Conservation (phyloP, 768 basidiomycete genomes). For the Amanita muscaria region DNA sequence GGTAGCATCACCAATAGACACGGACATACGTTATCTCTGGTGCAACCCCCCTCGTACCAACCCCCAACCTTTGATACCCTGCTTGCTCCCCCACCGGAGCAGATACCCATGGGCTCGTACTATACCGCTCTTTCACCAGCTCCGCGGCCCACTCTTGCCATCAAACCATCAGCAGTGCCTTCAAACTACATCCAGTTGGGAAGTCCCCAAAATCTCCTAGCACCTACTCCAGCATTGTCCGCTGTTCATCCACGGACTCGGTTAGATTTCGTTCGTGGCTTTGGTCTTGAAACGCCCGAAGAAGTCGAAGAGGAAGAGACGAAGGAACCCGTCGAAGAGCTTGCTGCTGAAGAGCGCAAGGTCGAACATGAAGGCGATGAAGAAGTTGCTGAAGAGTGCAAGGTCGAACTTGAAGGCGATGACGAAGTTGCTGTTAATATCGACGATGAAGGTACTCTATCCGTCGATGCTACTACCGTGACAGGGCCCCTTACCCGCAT, state of each 20-base stretch:
- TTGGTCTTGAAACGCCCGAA: conserved; percentile 72
- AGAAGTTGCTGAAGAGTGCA: conserved; percentile 14
- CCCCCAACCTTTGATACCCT: conserved; percentile 11
- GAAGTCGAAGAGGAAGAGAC: conserved; percentile 60
- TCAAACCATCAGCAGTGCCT: conserved; percentile 11
- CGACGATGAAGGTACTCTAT: conserved; percentile 18
- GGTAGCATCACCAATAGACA: conserved; percentile 46
- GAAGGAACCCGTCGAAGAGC: conserved; percentile 19
- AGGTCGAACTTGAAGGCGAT: conserved; percentile 15
- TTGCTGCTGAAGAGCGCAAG: conserved; percentile 15
- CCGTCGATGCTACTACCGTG: conserved; percentile 21
- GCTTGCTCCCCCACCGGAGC: conserved; percentile 10
- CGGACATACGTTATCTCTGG: conserved; percentile 68
- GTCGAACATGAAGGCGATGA: conserved; percentile 15
- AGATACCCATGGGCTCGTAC: conserved; percentile 13
- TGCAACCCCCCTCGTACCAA: conserved; percentile 42
- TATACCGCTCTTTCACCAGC: conserved; percentile 8
- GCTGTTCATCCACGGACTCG: conserved; percentile 42
- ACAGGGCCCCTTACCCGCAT: conserved; percentile 41
- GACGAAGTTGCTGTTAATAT: conserved; percentile 16
- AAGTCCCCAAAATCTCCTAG: conserved; percentile 26
- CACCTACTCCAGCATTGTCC: conserved; percentile 34
- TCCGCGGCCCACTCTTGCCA: background rate
- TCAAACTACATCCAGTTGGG: background rate
- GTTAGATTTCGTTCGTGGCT: conserved; percentile 71